Conservation (phyloP, 2,329 filamentous ascomycete species). For the Rosellinia necatrix region DNA sequence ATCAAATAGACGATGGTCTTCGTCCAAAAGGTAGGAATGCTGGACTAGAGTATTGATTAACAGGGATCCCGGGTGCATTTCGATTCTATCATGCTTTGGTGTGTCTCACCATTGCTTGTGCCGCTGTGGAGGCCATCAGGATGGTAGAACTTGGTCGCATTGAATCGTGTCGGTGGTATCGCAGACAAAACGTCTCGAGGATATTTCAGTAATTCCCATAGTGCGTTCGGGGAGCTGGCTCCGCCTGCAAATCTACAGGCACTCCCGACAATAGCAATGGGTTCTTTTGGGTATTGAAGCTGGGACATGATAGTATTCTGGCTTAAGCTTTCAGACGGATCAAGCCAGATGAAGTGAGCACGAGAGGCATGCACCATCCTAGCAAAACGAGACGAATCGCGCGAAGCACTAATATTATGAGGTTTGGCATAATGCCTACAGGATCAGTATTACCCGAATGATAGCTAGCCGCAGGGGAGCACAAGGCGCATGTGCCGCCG, state of each 20-base stretch:
- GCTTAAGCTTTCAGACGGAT: background rate
- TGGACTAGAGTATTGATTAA: background rate
- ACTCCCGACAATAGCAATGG: conserved; percentile 1
- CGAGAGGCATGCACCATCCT: background rate
- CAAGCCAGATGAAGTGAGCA: background rate
- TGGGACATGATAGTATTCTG: background rate
- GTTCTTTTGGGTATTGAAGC: background rate
- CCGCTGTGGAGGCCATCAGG: background rate
- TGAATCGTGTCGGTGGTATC: background rate
- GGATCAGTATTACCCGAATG: too few species aligned
- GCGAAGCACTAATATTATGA: background rate
- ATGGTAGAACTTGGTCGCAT: background rate
- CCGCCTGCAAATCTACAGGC: background rate
- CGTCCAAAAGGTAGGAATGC: background rate
- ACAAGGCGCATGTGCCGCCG: too few species aligned
- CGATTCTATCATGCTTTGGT: background rate
- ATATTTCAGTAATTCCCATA: background rate
- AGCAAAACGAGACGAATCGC: background rate
- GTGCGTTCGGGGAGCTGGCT: background rate
- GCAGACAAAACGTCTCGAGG: background rate
- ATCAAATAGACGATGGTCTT: conserved; percentile 35
- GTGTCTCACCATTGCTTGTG: background rate
- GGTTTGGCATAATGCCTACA: too few species aligned
- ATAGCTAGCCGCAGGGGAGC: too few species aligned
- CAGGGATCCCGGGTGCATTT: too few species aligned